Evolutionary conservation across 257 asterid genomes (phyloP).

Genomic region (Primulina huaijiensis): DNA sequence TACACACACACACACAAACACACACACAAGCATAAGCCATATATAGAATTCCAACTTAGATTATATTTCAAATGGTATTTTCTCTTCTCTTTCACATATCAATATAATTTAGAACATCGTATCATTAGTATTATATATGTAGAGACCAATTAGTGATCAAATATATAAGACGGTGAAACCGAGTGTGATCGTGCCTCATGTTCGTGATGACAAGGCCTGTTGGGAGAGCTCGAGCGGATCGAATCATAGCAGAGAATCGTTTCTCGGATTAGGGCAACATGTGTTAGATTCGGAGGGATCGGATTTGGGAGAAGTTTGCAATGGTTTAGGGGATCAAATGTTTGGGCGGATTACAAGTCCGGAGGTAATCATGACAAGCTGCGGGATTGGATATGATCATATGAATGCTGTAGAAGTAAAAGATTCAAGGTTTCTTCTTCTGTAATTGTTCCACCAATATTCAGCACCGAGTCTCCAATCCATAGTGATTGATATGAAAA

Average conservation of each 20-base stretch:
- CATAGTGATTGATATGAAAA: not conserved
- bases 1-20: no score
- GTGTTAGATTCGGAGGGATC: constrained; percentile 59
- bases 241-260: constrained; percentile 49
- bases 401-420: constrained; percentile 57
- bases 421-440: constrained; percentile 87
- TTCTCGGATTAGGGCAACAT: constrained; percentile 39
- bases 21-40: no score
- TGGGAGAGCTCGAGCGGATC: constrained; percentile 54
- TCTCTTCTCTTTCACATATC: no score
- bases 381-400: constrained; percentile 13
- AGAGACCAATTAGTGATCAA: not conserved
- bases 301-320: constrained; percentile 37
- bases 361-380: constrained; percentile 38
- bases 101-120: no score
- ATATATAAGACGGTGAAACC: constrained; percentile 61
- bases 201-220: constrained; percentile 31
- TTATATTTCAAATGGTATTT: no score
- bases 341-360: constrained; percentile 73
- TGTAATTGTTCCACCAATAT: constrained; percentile 70
- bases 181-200: constrained; percentile 66
- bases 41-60: no score
- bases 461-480: constrained; percentile 40
- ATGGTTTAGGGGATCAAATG: constrained; percentile 42
- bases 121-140: no score